Evolutionary conservation across 1,284 basidiomycete genomes (phyloP), one percentile per base, ranked within the genome.

Genomic region (Pseudozyma sp.): DNA sequence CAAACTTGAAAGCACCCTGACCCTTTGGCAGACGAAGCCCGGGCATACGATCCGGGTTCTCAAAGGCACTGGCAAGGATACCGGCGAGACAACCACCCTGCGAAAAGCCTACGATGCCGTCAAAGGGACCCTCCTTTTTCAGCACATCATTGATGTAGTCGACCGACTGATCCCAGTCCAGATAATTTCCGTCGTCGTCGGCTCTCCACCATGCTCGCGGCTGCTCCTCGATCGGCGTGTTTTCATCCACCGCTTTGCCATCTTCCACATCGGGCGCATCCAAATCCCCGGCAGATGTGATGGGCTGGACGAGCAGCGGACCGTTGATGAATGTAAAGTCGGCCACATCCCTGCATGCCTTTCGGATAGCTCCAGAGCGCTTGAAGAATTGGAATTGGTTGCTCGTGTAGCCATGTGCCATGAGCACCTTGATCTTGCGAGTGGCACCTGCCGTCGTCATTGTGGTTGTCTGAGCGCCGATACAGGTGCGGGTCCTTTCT

Each of bases 381-480:
- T 71, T 64, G 53, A 63, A 54, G 58, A 80, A 78, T 14, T 77
- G 70, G 53, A 77, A 75, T n/a, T 55, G 61, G 57, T 84, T 84
- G 58, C 73, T 73, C 24, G 82, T 82, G 64, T 80, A 84, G 52
- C 82, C 81, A 47, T 84, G 82, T 13, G 82, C 69, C 59, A 81
- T 75, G 24, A 82, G 75, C 37, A 83, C 64, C 14, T 70, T 66
- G 44, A 80, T 70, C 62, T 81, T 81, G 14, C 64, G 43, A 0
- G 67, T 68, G 4, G 70, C 48, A 13, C 62, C 65, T 14, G 60
- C 52, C 24, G 57, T 47, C 48, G 64, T 29, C 69, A 72, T 67
- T 17, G 9, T 44, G 52, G 51, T 30, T 17, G 30, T 14, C 1
- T 5, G 7, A 9, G 29, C 35, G 7, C 34, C 30, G 40, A 16